These are phyloP conservation scores for Furcasterigmium furcatum DNA, from an alignment of 2,329 filamentous ascomycete species.

Conservation along the genomic window DNA sequence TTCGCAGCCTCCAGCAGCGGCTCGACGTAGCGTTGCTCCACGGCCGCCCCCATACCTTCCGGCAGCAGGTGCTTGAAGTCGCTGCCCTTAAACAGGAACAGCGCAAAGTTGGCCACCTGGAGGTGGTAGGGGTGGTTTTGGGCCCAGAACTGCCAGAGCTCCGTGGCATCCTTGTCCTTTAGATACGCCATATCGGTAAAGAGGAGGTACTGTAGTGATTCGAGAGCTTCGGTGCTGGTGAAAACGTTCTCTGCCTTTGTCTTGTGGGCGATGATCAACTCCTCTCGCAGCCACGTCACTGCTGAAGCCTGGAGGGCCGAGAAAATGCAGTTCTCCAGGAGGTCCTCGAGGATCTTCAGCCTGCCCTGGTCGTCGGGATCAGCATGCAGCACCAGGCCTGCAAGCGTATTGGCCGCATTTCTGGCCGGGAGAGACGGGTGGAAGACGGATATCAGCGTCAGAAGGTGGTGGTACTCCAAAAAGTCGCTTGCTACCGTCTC, in stretches of 20 bases:
- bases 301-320: conserved; percentile 60
- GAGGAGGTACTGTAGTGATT: conserved; percentile 57
- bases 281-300: conserved; percentile 61
- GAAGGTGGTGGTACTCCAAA: conserved; percentile 58
- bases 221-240: conserved; percentile 50
- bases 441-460: conserved; percentile 55
- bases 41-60: conserved; percentile 51
- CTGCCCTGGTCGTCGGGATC: conserved; percentile 57
- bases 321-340: conserved; percentile 64
- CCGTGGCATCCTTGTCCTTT: conserved; percentile 33
- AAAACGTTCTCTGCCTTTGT: conserved; percentile 34
- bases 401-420: conserved; percentile 51
- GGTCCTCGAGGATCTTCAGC: conserved; percentile 59
- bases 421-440: conserved; percentile 51
- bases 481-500: conserved; percentile 34
- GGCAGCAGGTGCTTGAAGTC: conserved; percentile 47
- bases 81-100: conserved; percentile 48
- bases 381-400: conserved; percentile 52
- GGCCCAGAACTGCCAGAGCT: conserved; percentile 45
- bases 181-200: conserved; percentile 55
- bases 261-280: conserved; percentile 46
- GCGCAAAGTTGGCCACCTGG: conserved; percentile 58
- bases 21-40: conserved; percentile 56
- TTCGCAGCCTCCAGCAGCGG: conserved; percentile 45
- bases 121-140: conserved; percentile 52